Evolutionary conservation across 176 grass and related monocot species (phyloP).

Genomic region (Lolium multiflorum): DNA sequence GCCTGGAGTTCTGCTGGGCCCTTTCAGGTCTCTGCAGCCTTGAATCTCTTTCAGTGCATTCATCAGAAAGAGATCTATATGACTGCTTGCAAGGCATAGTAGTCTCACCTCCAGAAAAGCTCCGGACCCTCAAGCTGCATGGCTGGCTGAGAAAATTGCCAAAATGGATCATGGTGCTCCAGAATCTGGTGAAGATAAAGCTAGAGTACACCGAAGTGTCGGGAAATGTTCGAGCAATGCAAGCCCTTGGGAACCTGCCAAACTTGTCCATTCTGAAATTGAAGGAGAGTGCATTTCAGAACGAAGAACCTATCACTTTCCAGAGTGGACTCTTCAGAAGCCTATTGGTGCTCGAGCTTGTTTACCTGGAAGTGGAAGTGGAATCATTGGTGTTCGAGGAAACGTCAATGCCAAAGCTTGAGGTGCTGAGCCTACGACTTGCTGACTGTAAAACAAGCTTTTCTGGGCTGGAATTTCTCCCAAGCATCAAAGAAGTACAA

Average conservation of each 20-base stretch:
- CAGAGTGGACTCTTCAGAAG: background rate
- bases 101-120: background rate
- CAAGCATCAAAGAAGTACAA: background rate
- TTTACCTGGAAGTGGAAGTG: background rate
- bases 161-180: background rate
- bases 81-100: background rate
- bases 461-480: background rate
- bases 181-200: background rate
- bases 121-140: background rate
- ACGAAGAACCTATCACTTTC: background rate
- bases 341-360: background rate
- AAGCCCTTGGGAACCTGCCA: background rate
- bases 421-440: background rate
- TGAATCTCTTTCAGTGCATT: background rate
- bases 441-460: background rate
- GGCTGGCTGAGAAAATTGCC: background rate
- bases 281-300: background rate
- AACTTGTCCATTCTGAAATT: background rate
- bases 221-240: background rate
- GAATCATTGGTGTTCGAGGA: background rate
- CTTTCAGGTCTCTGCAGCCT: background rate
- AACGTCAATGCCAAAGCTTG: background rate
- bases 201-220: background rate
- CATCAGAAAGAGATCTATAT: background rate
- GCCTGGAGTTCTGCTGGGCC: background rate